phyloP scores from a whole-genome alignment of 805 yeast genomes.

The Saccharomycodes ludwigii region DNA sequence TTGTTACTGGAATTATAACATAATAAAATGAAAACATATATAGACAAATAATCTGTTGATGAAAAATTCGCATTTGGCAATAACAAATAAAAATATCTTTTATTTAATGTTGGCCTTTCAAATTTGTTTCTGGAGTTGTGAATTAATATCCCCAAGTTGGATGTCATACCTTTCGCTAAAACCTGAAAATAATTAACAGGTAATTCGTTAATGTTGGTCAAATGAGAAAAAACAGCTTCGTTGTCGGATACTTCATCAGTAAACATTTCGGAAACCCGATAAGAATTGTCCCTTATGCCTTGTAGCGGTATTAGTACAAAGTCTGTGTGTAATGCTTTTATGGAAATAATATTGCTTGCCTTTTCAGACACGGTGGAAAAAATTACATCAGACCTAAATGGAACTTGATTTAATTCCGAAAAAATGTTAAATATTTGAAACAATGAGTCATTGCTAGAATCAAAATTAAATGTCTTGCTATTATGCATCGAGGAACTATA shows the following conservation, averaged over 20 bases:
- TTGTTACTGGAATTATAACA: slow-evolving; percentile 2
- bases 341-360: slow-evolving; percentile 14
- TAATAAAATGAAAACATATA: slow-evolving; percentile 15
- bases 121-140: slow-evolving; percentile 16
- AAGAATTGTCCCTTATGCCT: slow-evolving; percentile 16
- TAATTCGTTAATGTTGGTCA: slow-evolving; percentile 20
- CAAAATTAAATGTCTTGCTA: slow-evolving; percentile 17
- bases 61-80: slow-evolving; percentile 16
- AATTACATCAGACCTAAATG: slow-evolving; percentile 61
- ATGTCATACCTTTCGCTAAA: slow-evolving; percentile 11
- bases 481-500: slow-evolving; percentile 41
- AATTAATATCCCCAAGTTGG: slow-evolving; percentile 14
- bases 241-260: slow-evolving; percentile 13
- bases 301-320: slow-evolving; percentile 16
- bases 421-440: slow-evolving; percentile 25
- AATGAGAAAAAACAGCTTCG: slow-evolving; percentile 17
- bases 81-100: slow-evolving; percentile 12
- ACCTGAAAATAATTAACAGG: slow-evolving; percentile 16
- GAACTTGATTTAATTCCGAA: slow-evolving; percentile 24
- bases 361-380: slow-evolving; percentile 21
- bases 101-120: slow-evolving; percentile 13
- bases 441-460: slow-evolving; percentile 19
- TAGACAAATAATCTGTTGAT: slow-evolving; percentile 19
- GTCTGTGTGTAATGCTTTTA: slow-evolving; percentile 10
- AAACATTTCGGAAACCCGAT: slow-evolving; percentile 9